These are phyloP conservation scores for Penicillium sp. DNA, from an alignment of 2,329 filamentous ascomycete species.

Conservation along the genomic window DNA sequence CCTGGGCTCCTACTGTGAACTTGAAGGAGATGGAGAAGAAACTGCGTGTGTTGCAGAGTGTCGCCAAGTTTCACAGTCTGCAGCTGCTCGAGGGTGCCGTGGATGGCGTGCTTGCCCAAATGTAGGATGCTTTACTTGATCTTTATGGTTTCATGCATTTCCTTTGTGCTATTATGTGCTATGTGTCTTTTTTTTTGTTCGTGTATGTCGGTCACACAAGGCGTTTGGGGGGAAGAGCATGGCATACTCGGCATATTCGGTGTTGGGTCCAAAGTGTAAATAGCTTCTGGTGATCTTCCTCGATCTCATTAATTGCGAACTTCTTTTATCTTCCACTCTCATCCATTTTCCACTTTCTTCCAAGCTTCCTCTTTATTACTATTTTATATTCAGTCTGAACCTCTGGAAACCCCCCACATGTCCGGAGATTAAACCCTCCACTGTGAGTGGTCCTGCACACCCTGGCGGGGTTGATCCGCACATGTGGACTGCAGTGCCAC, in stretches of 20 bases:
- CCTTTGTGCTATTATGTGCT: neutral
- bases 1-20: slow-evolving; percentile 70
- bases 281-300: slow-evolving; percentile 12
- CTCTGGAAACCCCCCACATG: no score
- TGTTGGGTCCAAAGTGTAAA: slow-evolving; percentile 12
- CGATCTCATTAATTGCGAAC: slow-evolving; percentile 9
- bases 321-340: neutral
- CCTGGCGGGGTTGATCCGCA: slow-evolving; percentile 13
- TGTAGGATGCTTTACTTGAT: slow-evolving; percentile 25
- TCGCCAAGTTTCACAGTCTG: slow-evolving; percentile 73
- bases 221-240: neutral
- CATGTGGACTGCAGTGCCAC: slow-evolving; percentile 3
- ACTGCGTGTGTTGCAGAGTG: slow-evolving; percentile 66
- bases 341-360: neutral
- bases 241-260: neutral
- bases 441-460: slow-evolving; percentile 2
- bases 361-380: neutral
- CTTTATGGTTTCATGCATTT: neutral
- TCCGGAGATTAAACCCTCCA: neutral
- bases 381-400: neutral
- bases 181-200: neutral
- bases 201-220: slow-evolving; percentile 1
- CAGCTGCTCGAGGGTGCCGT: slow-evolving; percentile 76
- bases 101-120: slow-evolving; percentile 53
- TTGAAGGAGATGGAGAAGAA: slow-evolving; percentile 60